phyloP scores from a whole-genome alignment of 805 yeast genomes.

The Wickerhamiella azymoides region DNA sequence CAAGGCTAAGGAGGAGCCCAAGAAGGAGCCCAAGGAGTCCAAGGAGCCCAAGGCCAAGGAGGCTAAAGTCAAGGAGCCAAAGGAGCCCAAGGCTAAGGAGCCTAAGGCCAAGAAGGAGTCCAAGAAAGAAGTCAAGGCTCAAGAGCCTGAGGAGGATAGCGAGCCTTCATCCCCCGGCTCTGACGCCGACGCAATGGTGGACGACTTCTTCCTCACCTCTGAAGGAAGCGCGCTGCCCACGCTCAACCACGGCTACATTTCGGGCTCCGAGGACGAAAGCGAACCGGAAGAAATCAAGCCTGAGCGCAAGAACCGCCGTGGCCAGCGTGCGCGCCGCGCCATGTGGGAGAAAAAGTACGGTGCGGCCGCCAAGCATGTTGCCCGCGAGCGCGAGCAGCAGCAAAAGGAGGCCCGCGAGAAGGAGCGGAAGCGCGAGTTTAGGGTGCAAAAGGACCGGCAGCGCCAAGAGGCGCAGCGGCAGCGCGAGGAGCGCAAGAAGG shows the following conservation, averaged over 20 bases:
- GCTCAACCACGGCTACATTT: slow-evolving; percentile 49
- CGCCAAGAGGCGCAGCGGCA: slow-evolving; percentile 3
- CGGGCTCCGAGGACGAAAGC: slow-evolving; percentile 40
- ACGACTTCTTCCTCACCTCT: slow-evolving; percentile 43
- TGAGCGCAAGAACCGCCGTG: slow-evolving; percentile 75
- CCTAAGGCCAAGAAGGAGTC: background rate
- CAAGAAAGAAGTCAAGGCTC: background rate
- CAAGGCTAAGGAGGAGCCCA: slow-evolving; percentile 1
- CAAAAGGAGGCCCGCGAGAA: slow-evolving; percentile 34
- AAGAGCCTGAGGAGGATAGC: background rate
- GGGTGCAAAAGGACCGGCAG: slow-evolving; percentile 8
- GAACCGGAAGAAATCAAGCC: slow-evolving; percentile 16
- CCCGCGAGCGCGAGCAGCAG: slow-evolving; percentile 44
- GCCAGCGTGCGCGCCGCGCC: slow-evolving; percentile 92
- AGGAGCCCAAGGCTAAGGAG: background rate
- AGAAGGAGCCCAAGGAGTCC: background rate
- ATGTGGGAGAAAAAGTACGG: slow-evolving; percentile 94
- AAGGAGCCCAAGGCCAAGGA: background rate
- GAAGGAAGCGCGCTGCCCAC: slow-evolving; percentile 32
- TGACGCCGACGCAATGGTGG: slow-evolving; percentile 28
- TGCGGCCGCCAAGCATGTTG: slow-evolving; percentile 64
- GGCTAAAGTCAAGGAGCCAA: background rate
- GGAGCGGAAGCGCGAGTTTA: slow-evolving; percentile 11
- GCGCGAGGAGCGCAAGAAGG: slow-evolving; percentile 21
- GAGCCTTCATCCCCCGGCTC: slow-evolving; percentile 11